phyloP scores from a whole-genome alignment of 2,329 filamentous ascomycete genomes.

The Aspergillus sp. region DNA sequence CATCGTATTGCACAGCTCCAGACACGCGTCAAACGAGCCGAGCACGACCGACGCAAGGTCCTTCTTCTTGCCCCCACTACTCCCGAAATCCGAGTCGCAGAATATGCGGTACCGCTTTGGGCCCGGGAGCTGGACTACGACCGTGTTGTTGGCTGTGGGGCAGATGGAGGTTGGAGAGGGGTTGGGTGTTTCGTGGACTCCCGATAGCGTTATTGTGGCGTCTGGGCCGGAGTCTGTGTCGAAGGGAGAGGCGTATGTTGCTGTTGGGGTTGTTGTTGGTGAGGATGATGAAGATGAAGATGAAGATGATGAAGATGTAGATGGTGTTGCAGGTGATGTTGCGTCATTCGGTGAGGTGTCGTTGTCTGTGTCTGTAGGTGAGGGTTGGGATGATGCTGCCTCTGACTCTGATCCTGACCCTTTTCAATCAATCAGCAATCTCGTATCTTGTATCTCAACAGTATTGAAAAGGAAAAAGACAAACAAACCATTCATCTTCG shows the following conservation, averaged over 20 bases:
- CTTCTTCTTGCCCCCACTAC: background rate
- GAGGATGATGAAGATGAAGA: background rate
- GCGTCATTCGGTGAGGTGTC: background rate
- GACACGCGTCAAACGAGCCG: conserved; percentile 1
- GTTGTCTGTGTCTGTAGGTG: no score
- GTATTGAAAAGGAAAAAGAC: background rate
- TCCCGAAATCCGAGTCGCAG: conserved; percentile 5
- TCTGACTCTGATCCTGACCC: background rate
- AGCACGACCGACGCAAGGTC: conserved; percentile 1
- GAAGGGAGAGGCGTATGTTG: background rate
- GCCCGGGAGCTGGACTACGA: background rate
- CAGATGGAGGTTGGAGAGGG: conserved; percentile 16
- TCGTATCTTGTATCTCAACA: background rate
- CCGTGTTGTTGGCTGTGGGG: conserved; percentile 22
- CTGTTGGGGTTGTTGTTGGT: background rate
- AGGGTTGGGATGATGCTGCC: background rate
- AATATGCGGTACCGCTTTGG: conserved; percentile 3
- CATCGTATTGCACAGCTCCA: conserved; percentile 9
- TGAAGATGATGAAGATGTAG: background rate
- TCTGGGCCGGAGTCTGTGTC: background rate
- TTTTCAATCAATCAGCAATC: background rate
- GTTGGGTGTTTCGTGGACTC: background rate
- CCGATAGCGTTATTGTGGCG: background rate
- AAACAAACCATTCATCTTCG: background rate
- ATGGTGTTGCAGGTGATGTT: background rate